Evolutionary conservation across 768 basidiomycete species (phyloP), one percentile per base, ranked within the genome.

Genomic region (Trametes cubensis): DNA sequence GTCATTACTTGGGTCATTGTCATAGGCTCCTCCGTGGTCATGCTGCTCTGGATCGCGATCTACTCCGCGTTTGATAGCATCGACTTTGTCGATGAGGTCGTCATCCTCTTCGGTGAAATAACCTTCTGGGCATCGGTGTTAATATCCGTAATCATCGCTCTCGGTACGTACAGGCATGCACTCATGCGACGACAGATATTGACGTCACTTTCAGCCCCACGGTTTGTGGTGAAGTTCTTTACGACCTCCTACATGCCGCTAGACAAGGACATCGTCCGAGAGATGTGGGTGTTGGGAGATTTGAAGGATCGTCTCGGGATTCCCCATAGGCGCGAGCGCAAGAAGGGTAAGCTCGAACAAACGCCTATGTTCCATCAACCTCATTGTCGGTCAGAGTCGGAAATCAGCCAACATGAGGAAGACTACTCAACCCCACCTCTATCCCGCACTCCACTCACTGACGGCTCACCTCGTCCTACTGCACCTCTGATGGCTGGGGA

Each of bases 211-310:
- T n/a, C 62, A 93, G 92, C 86, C 6, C 96, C 96, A 0, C 85
- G 92, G 17, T 94, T 92, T 78, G 56, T 95, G 34, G 78, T 86
- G 74, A 92, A 92, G 70, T 93, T 84, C 71, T 70, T 88, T 62
- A 78, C 82, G 11, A 79, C 86, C 0, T 82, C 87, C 0, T 97
- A 95, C 69, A 76, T 73, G 50, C 95, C 95, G 2, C 78, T 87
- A 18, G 96, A 98, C 80, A 89, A 86, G 71, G 92, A 97, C 68
- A 87, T 98, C 58, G 80, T 98, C 8, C 87, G 96, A 28, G 96
- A 98, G 78, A 89, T 87, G 84, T 94, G 91, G 92, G 90, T 94
- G 4, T 69, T 73, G 60, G 92, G 92, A 4, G 86, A 93, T 69
- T 80, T 94, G 58, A 94, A 94, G 72, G 91, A 93, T 64, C 84